These are phyloP conservation scores for Acanthamoeba lenticulata DNA, from an alignment of 208 protist genomes.

Conservation along the genomic window DNA sequence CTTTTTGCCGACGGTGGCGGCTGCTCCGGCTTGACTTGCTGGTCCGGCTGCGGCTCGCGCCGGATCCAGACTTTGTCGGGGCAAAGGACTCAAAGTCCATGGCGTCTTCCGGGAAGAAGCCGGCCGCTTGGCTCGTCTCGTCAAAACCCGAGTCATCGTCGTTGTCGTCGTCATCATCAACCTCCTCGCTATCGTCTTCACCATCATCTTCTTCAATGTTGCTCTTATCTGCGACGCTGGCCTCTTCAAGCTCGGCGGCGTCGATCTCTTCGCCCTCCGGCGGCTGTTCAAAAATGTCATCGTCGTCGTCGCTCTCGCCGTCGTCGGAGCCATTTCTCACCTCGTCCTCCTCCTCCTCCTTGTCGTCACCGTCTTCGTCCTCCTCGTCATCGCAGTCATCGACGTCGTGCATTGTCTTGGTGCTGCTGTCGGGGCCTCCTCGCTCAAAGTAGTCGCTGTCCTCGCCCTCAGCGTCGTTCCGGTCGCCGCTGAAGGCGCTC, in stretches of 20 bases:
- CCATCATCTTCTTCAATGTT: too few relatives aligned
- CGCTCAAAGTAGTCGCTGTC: background rate
- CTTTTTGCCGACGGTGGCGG: too few relatives aligned
- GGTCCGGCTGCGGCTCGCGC: background rate
- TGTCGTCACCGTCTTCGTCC: background rate
- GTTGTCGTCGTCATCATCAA: background rate
- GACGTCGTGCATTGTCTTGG: background rate
- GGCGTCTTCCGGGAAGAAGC: background rate
- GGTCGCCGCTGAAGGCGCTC: background rate
- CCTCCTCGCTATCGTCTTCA: too few relatives aligned
- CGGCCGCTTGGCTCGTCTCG: background rate
- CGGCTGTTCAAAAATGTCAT: background rate
- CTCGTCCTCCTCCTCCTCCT: too few relatives aligned
- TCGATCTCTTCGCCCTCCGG: background rate
- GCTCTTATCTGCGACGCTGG: too few relatives aligned
- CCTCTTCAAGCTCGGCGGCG: background rate
- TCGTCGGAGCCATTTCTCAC: too few relatives aligned
- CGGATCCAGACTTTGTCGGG: too few relatives aligned
- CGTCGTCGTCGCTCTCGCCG: background rate
- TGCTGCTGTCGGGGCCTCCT: too few relatives aligned
- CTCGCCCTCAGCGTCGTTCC: background rate
- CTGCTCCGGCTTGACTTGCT: background rate
- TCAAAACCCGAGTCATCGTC: too few relatives aligned
- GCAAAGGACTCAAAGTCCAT: too few relatives aligned
- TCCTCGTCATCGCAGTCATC: background rate